Evolutionary conservation across 163 green algal species (phyloP).

Genomic region (Volvox carteri): DNA sequence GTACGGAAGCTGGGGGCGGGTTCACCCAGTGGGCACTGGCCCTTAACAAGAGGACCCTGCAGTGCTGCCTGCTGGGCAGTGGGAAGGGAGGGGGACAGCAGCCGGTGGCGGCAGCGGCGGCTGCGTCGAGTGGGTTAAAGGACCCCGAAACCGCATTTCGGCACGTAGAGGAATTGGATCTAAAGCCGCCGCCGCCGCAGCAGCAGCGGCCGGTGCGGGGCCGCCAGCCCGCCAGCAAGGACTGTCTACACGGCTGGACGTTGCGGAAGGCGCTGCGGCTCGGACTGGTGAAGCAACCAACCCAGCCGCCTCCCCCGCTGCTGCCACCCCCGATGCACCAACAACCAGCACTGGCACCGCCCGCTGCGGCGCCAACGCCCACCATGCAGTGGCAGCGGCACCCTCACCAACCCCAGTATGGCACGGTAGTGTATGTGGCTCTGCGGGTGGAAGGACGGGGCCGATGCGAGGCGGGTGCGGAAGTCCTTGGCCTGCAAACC

Average conservation of each 20-base stretch:
- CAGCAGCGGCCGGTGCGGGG: not conserved
- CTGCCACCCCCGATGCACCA: too few relatives aligned
- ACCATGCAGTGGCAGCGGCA: too few relatives aligned
- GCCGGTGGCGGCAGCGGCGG: not conserved
- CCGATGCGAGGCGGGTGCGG: slow-evolving; percentile 40
- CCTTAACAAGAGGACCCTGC: not conserved
- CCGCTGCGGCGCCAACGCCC: not conserved
- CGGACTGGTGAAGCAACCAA: not conserved
- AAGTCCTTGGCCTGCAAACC: not conserved
- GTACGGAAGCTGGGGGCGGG: not conserved
- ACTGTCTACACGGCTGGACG: slow-evolving; percentile 40
- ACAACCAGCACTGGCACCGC: not conserved
- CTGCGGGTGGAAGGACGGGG: slow-evolving; percentile 31
- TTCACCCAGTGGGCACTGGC: not conserved
- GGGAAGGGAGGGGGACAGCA: not conserved
- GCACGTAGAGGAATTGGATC: too few relatives aligned
- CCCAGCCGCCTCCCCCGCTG: not conserved
- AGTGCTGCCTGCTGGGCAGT: not conserved
- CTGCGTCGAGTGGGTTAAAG: too few relatives aligned
- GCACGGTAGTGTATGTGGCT: not conserved
- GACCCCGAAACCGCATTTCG: too few relatives aligned
- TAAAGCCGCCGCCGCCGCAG: not conserved
- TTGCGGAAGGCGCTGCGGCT: slow-evolving; percentile 42
- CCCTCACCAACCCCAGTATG: not conserved
- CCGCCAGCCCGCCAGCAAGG: not conserved